Evolutionary conservation across 495 filamentous ascomycete species (phyloP), one percentile per base, ranked within the genome.

Genomic region (Pseudoneurospora amorphoporcata): DNA sequence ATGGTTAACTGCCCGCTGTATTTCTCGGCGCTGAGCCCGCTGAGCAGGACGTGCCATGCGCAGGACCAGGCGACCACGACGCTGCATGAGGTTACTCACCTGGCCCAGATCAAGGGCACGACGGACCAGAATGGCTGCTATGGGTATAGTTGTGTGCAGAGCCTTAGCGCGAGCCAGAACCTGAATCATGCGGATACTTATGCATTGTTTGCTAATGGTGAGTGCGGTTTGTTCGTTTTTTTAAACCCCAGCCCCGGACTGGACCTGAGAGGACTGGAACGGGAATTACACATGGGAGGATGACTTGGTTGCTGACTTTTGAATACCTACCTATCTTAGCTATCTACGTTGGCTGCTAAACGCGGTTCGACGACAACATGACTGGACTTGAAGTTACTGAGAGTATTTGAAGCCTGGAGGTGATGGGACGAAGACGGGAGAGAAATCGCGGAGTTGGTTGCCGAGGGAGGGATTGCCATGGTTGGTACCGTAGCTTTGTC

Each of bases 51-150:
- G 3, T 90, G 88, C 81, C 87, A 89, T 73, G 81, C 73, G 8
- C 88, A 90, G 77, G 88, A 90, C 74, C 87, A 88, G 78, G 83
- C 84, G 2, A 88, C 86, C 42, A 90, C 88, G 9, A 84, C 83
- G 17, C 79, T 91, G 10, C 89, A 91, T 74, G 89, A 91, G 81
- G 79, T 87, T 71, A 90, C 89, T 16, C 89, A 91, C 73, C 82
- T 88, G 37, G 87, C 83, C 7, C 87, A 82, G 42, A 85, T 87
- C 12, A 86, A 83, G 75, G 87, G 87, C 17, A 90, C 88, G 17
- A 77, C 86, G 5, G 89, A 91, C 76, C 79, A 81, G 72, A 37
- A 7, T 69, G 71, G 81, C 65, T 87, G 80, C 41, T 91, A 91
- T 76, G 89, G 89, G 38, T 90, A 90, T 77, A 38, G 68, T 29